Evolutionary conservation across 2,329 filamentous ascomycete genomes (phyloP), one percentile per base, ranked within the genome.

Genomic region (Beauveria pseudobassiana): DNA sequence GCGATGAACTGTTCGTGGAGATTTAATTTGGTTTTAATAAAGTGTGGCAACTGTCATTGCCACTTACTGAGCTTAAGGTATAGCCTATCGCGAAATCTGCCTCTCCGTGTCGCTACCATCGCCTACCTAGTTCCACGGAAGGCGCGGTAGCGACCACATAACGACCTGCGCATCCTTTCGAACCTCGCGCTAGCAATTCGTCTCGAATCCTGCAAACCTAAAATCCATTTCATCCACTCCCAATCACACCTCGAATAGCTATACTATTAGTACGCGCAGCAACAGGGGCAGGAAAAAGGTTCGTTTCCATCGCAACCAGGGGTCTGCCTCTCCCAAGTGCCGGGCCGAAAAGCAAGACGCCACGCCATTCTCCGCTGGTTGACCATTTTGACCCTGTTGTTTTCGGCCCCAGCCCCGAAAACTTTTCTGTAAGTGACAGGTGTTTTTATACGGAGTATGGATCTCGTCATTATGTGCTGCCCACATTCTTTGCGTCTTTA

Each of bases 231-330:
- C 16, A 4, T 34, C 20, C 50, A 53, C 20, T 22, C 12, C 30
- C n/a, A 16, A 42, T 40, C 30, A 20, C 42, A 52, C 18, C 50
- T 20, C 30, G 16, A 34, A 20, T 10, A 24, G n/a, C 24, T 9
- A 18, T 12, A 6, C 26, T 38, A 38, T 14, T 50, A 38, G 34
- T 38, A 16, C 5, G 12, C 34, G 26, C 26, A 8, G 22, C 4
- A 57, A 22, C 24, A 28, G 9, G 9, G 12, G 10, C n/a, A 16
- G 24, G 20, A 57, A 57, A 53, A 53, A 18, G 20, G 7, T 42
- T 49, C 5, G 55, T 58, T 58, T 42, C 55, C 55, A 50, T 58
- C 45, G 45, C 55, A 58, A 58, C 55, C 55, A 40, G 42, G 18
- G 42, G 18, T 20, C 34, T 16, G 12, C 5, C 34, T 38, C 34